Evolutionary conservation across 345 rosid species (phyloP).

Genomic region (Angophora floribunda): DNA sequence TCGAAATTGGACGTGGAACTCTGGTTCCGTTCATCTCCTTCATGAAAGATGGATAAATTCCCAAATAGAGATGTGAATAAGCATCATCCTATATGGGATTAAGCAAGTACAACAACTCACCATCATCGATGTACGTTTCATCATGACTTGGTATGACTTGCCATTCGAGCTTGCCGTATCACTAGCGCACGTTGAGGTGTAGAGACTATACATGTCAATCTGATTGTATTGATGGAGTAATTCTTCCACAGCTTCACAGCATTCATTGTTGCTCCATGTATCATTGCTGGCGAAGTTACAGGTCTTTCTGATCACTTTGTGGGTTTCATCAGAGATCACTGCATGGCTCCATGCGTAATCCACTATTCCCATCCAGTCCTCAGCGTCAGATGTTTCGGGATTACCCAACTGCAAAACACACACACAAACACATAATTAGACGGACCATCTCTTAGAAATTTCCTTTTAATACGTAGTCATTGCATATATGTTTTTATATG

Average conservation of each 20-base stretch:
- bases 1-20: no score
- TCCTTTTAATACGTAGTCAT: not conserved
- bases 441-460: not conserved
- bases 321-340: constrained; percentile 76
- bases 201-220: constrained; percentile 77
- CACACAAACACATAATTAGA: not conserved
- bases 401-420: constrained; percentile 51
- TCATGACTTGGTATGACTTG: constrained; percentile 15
- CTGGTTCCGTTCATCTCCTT: no score
- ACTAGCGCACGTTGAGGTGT: constrained; percentile 51
- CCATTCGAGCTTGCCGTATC: constrained; percentile 17
- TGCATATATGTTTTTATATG: not conserved
- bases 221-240: constrained; percentile 52
- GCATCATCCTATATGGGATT: not conserved
- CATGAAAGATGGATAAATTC: no score
- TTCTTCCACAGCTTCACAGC: constrained; percentile 47
- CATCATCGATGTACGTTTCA: constrained; percentile 33
- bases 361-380: constrained; percentile 79
- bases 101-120: constrained; percentile 6
- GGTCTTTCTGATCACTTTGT: constrained; percentile 26
- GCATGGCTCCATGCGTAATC: constrained; percentile 99
- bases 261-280: constrained; percentile 51
- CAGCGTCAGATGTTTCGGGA: constrained; percentile 69
- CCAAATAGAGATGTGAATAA: not conserved
- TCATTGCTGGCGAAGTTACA: constrained; percentile 56